phyloP scores from a whole-genome alignment of 768 basidiomycete genomes.

The Amyloporia xantha region DNA sequence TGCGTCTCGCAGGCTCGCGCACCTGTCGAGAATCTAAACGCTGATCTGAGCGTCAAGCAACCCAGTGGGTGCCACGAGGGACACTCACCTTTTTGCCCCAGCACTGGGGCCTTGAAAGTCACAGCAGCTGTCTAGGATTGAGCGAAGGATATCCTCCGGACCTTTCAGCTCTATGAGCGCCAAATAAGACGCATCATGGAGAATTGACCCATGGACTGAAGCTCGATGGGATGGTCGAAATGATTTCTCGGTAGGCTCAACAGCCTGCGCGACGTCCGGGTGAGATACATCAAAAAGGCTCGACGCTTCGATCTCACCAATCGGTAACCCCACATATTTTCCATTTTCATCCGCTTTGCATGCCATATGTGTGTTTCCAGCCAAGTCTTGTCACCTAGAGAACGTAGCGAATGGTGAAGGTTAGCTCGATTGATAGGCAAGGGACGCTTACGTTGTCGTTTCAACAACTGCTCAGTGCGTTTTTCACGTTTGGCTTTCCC shows the following conservation, averaged over 20 bases:
- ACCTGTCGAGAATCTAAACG: slow-evolving; percentile 55
- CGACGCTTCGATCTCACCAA: slow-evolving; percentile 41
- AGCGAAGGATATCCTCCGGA: slow-evolving; percentile 44
- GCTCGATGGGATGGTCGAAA: slow-evolving; percentile 91
- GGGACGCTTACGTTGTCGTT: slow-evolving; percentile 60
- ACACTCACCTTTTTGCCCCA: slow-evolving; percentile 50
- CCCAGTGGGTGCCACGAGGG: too few relatives aligned
- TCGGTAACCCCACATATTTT: slow-evolving; percentile 86
- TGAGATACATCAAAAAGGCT: neutral
- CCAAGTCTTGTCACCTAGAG: slow-evolving; percentile 79
- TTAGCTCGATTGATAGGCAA: neutral
- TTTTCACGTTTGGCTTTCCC: neutral
- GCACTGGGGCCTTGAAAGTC: slow-evolving; percentile 59
- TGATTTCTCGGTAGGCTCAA: slow-evolving; percentile 85
- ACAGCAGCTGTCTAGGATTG: slow-evolving; percentile 47
- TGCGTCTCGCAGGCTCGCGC: slow-evolving; percentile 59
- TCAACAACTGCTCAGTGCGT: slow-evolving; percentile 53
- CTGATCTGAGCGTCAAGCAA: too few relatives aligned
- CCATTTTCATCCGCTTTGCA: slow-evolving; percentile 94
- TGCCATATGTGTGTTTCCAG: slow-evolving; percentile 97
- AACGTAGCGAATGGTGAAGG: neutral
- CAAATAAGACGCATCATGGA: slow-evolving; percentile 88
- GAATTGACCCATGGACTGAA: slow-evolving; percentile 72
- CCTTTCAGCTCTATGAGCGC: slow-evolving; percentile 72
- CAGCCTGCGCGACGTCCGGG: slow-evolving; percentile 42